Evolutionary conservation across 2,329 filamentous ascomycete genomes (phyloP).

Genomic region (Beauveria australis): DNA sequence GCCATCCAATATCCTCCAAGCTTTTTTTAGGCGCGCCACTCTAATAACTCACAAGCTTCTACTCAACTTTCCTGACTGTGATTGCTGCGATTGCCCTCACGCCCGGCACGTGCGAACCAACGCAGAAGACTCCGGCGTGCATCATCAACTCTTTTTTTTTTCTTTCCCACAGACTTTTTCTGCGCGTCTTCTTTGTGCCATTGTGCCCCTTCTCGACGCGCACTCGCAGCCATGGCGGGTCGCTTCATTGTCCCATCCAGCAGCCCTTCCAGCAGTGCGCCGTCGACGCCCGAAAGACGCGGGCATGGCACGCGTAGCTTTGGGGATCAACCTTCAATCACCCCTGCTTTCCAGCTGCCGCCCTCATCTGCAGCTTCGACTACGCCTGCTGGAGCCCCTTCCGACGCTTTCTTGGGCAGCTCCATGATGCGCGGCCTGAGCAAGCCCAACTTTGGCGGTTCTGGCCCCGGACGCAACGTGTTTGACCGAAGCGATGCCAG

Average conservation of each 20-base stretch:
- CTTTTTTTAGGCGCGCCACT: slow-evolving; percentile 1
- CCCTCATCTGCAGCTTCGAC: slow-evolving; percentile 46
- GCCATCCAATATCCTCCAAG: background rate
- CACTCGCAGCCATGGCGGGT: slow-evolving; percentile 28
- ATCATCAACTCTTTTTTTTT: background rate
- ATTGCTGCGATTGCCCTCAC: background rate
- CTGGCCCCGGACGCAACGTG: slow-evolving; percentile 25
- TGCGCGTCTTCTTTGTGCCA: background rate
- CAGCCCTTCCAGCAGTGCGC: slow-evolving; percentile 33
- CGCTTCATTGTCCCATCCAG: slow-evolving; percentile 36
- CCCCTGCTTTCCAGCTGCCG: slow-evolving; percentile 43
- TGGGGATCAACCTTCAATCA: slow-evolving; percentile 41
- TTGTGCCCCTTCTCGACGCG: background rate
- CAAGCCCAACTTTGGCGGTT: slow-evolving; percentile 30
- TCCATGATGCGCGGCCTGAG: slow-evolving; percentile 40
- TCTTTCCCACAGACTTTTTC: background rate
- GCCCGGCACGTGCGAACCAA: slow-evolving; percentile 2
- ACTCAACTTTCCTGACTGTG: background rate
- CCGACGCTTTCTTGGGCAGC: slow-evolving; percentile 46
- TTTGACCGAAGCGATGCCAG: slow-evolving; percentile 29
- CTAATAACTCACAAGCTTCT: background rate
- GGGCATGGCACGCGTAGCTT: slow-evolving; percentile 30
- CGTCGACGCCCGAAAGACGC: slow-evolving; percentile 41
- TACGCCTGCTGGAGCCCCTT: slow-evolving; percentile 48
- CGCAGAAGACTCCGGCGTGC: background rate